These are phyloP conservation scores for Didymella segeticola DNA, from an alignment of 2,329 filamentous ascomycete genomes.

Conservation along the genomic window DNA sequence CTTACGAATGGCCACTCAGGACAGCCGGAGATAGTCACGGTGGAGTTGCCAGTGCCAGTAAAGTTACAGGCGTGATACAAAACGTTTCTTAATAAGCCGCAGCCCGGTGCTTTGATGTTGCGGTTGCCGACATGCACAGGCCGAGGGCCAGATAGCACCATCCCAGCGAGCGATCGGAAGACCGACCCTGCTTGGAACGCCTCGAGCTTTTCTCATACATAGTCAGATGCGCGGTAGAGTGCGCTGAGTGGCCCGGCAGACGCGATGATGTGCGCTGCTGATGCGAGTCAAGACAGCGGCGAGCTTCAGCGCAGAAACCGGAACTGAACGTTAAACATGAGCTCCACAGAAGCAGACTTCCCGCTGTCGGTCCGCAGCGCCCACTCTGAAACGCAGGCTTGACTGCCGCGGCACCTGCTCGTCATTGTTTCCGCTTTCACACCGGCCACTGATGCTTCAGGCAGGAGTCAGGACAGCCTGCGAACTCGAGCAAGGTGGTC, in stretches of 20 bases:
- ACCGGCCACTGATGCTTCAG: conserved; percentile 38
- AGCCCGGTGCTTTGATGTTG: conserved; percentile 23
- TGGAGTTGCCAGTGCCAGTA: conserved; percentile 29
- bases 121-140: conserved; percentile 23
- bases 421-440: conserved; percentile 37
- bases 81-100: conserved; percentile 32
- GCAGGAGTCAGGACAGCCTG: conserved; percentile 37
- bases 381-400: conserved; percentile 39
- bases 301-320: conserved; percentile 9
- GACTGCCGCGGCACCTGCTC: conserved; percentile 36
- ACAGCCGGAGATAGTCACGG: conserved; percentile 41
- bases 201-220: conserved; percentile 20
- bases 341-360: conserved; percentile 22
- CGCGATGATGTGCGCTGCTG: conserved; percentile 44
- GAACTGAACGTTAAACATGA: background rate
- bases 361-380: conserved; percentile 33
- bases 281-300: conserved; percentile 39
- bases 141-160: conserved; percentile 13
- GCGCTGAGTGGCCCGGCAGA: conserved; percentile 39
- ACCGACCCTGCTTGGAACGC: conserved; percentile 37
- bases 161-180: conserved; percentile 39
- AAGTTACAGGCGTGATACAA: conserved; percentile 20
- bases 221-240: conserved; percentile 14
- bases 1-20: conserved; percentile 39
- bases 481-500: conserved; percentile 20